These are phyloP conservation scores for Talaromyces adpressus DNA, from an alignment of 495 filamentous ascomycete genomes.

Conservation along the genomic window DNA sequence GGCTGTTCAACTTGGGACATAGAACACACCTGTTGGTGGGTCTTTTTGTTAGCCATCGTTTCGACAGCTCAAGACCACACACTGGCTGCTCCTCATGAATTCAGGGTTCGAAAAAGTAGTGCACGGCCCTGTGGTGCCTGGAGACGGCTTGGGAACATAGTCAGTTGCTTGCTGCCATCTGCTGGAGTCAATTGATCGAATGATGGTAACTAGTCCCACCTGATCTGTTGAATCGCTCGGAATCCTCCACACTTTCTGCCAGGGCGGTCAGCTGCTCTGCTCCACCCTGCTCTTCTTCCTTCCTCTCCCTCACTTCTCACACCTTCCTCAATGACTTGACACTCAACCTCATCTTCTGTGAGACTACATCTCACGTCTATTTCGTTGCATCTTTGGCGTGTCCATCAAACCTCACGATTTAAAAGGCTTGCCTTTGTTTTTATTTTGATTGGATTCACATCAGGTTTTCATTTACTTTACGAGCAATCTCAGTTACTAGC, in stretches of 20 bases:
- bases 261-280: not conserved
- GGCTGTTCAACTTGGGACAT: conserved; percentile 9
- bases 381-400: not conserved
- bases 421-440: not conserved
- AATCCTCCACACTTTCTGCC: conserved; percentile 1
- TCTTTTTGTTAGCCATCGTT: conserved; percentile 56
- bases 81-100: conserved; percentile 1
- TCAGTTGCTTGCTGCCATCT: not conserved
- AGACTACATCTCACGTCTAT: not conserved
- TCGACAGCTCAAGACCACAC: not conserved
- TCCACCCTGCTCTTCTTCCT: not conserved
- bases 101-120: not conserved
- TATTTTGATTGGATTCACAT: not conserved
- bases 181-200: not conserved
- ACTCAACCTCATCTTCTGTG: not conserved
- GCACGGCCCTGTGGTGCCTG: not conserved
- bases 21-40: conserved; percentile 60
- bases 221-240: not conserved
- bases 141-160: not conserved
- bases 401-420: not conserved
- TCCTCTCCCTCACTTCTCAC: not conserved
- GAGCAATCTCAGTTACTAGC: not conserved
- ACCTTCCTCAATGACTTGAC: not conserved
- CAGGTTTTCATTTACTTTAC: not conserved
- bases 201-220: not conserved